These are phyloP conservation scores for Trametes sanguinea DNA, from an alignment of 768 basidiomycete genomes.

Conservation along the genomic window DNA sequence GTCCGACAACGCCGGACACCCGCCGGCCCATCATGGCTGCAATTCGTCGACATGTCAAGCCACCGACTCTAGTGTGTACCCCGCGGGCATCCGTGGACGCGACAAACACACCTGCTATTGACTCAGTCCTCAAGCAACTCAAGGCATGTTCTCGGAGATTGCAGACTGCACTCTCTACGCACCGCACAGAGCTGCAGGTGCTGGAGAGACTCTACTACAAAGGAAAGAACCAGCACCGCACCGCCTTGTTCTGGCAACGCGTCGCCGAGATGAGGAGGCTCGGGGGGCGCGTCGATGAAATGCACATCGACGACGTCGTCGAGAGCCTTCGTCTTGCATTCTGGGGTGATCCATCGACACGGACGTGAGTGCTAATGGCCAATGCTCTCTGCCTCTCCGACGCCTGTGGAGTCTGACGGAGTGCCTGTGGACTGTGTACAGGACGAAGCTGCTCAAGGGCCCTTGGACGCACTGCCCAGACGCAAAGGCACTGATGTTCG, in stretches of 20 bases:
- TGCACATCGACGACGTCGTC: constrained; percentile 29
- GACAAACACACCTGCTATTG: constrained; percentile 41
- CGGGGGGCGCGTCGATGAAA: constrained; percentile 37
- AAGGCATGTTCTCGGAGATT: constrained; percentile 57
- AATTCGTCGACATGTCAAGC: constrained; percentile 19
- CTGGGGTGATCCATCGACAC: constrained; percentile 41
- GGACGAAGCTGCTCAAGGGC: constrained; percentile 54
- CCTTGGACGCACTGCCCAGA: constrained; percentile 68
- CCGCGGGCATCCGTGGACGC: constrained; percentile 26
- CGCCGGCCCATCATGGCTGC: constrained; percentile 16
- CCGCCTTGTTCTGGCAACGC: constrained; percentile 70
- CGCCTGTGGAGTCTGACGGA: not conserved
- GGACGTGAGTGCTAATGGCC: constrained; percentile 38
- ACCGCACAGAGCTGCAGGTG: constrained; percentile 55
- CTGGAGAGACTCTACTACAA: constrained; percentile 76
- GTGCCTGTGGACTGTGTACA: constrained; percentile 27
- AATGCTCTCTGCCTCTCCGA: not conserved
- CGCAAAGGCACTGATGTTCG: constrained; percentile 33
- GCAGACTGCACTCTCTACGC: constrained; percentile 42
- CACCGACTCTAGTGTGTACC: constrained; percentile 12
- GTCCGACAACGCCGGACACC: constrained; percentile 6
- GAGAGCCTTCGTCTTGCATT: constrained; percentile 51
- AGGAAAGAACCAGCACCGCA: constrained; percentile 75
- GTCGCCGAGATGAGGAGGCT: constrained; percentile 62
- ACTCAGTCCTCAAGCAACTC: constrained; percentile 61